Evolutionary conservation across 73 alveolate genomes (phyloP), one percentile per base, ranked within the genome.

Genomic region (Paramecium pentaurelia): DNA sequence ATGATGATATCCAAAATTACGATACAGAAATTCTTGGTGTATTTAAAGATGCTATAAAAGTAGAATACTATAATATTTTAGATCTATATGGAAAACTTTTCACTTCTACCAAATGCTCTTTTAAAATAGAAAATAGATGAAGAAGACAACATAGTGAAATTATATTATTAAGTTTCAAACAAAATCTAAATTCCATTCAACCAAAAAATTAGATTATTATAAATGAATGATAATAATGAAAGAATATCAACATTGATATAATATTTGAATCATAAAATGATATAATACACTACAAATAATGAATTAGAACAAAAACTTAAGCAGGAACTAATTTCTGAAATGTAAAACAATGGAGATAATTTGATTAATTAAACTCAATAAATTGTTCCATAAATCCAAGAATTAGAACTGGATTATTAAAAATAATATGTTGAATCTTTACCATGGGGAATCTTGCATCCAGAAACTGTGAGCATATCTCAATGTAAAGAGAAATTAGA

Each of bases 401-500:
- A 64, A 64, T 32, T 64, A 64, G 84, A 64, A 64, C 49, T 25
- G 84, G 84, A 64, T 64, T 64, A 64, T 64, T 64, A 64, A 64
- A 64, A 64, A 11, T 64, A 64, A 64, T 64, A 64, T 27, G 49
- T 64, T 14, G 84, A 64, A 11, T 96, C 94, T 7, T 86, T 97
- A 8, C 99, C 99, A 34, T 97, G 99, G 99, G 91, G 86, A 75
- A 86, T 34, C 5, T 32, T 92, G 6, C 93, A 92, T 58, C 40
- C 60, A 32, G 99, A 97, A 49, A 89, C 92, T 18, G 59, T 86
- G 30, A 96, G 96, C 45, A 93, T 96, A 2, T 95, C 86, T 7
- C 36, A 88, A 11, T 98, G 98, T 2, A 59, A 88, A 92, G 92
- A 73, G n/a, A 77, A 87, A 7, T 94, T 96, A 47, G 98, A 93